A percentile compares a stretch with the other conserved stretches of the same genome.
phyloP scores from a whole-genome alignment of 441 rosid species.

The Hura crepitans region DNA sequence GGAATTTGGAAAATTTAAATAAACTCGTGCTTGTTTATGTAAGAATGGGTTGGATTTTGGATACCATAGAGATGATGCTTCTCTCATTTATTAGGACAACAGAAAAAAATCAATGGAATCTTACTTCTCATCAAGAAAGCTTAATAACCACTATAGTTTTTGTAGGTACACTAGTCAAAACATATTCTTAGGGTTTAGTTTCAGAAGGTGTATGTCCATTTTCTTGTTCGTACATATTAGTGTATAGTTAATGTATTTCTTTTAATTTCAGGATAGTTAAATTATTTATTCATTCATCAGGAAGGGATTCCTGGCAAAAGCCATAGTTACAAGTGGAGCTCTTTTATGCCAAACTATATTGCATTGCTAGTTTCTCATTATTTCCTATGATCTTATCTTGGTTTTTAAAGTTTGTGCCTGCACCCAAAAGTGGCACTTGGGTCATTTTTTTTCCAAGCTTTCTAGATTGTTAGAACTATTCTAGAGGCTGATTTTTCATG shows the following conservation, averaged over 20 bases:
- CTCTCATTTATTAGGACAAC: slow-evolving; percentile 88
- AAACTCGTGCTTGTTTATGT: slow-evolving; percentile 67
- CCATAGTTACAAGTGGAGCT: slow-evolving; percentile 60
- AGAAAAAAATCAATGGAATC: slow-evolving; percentile 62
- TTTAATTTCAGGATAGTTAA: no score
- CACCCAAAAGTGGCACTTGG: slow-evolving; percentile 83
- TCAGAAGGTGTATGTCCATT: slow-evolving; percentile 49
- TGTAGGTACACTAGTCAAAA: slow-evolving; percentile 83
- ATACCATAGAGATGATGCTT: slow-evolving; percentile 99
- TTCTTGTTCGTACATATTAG: not conserved
- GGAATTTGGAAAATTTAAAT: slow-evolving; percentile 87
- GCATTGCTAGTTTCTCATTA: slow-evolving; percentile 53
- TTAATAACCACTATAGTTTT: slow-evolving; percentile 71
- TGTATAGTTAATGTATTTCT: not conserved
- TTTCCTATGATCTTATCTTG: slow-evolving; percentile 80
- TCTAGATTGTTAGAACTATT: slow-evolving; percentile 82
- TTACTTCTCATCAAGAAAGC: slow-evolving; percentile 68
- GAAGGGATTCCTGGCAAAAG: slow-evolving; percentile 82
- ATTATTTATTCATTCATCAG: slow-evolving; percentile 48
- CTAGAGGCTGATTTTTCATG: slow-evolving; percentile 80
- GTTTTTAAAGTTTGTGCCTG: slow-evolving; percentile 90
- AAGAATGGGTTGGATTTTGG: slow-evolving; percentile 88
- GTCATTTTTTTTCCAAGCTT: slow-evolving; percentile 73
- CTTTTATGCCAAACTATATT: slow-evolving; percentile 63
- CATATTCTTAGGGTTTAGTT: slow-evolving; percentile 83